Evolutionary conservation across 2,329 filamentous ascomycete genomes (phyloP), one percentile per base, ranked within the genome.

Genomic region (Stemphylium vesicarium): DNA sequence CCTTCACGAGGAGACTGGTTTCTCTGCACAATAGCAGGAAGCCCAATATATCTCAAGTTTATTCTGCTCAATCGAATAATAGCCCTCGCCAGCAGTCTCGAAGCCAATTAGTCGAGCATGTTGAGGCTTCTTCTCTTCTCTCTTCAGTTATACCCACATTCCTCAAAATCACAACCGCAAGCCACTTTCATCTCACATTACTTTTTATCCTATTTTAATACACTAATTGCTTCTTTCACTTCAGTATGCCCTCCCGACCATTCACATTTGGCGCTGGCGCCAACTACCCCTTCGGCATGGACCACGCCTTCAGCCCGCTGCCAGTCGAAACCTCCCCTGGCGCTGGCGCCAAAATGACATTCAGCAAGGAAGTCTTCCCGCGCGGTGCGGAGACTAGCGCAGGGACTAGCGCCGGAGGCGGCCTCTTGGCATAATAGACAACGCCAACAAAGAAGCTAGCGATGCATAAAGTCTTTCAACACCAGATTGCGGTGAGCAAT

Each of bases 391-490:
- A 40, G 45, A 42, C 46, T 49, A 40, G 45, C 35, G 37, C 26
- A 26, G 18, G 18, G 15, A 15, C 47, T 56, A 56, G 48, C 41
- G 18, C 47, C 47, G 37, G 37, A 46, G 22, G 41, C 48, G 41
- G 48, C 38, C 22, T 33, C 47, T 56, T 56, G 41, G 53, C 53
- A 22, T 22, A 20, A n/a, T 31, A 15, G 32, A 42, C 42, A 39
- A 35, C 29, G 53, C 41, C 53, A 52, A 52, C 53, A 56, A 56
- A 56, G 53, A 50, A 55, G 48, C 39, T 50, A 50, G 45, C 42
- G 36, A 41, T 24, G 45, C 39, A 50, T 50, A 53, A 49, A 48
- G 50, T 41, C 38, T 36, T 32, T 22, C 33, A 39, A 15, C 31
- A 18, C 24, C 26, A 35, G 47, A 50, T 44, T 44, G 31, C 31